phyloP scores from a whole-genome alignment of 768 basidiomycete genomes.

The Auriculariales sp. region DNA sequence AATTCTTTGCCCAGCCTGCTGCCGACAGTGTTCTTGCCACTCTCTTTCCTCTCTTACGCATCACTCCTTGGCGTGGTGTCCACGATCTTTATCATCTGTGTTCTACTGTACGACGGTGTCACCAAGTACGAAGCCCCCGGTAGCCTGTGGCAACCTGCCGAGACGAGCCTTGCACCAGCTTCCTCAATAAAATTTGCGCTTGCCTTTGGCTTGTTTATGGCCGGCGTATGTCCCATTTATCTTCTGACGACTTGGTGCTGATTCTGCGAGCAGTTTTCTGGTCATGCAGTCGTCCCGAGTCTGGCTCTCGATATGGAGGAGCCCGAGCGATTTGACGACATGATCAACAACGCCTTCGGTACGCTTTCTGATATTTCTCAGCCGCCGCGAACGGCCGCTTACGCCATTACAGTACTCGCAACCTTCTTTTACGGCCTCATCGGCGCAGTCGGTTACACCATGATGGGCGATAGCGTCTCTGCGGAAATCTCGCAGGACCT shows the following conservation, averaged over 20 bases:
- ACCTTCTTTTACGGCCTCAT: slow-evolving; percentile 45
- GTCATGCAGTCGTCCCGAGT: slow-evolving; percentile 85
- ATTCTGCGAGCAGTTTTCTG: slow-evolving; percentile 47
- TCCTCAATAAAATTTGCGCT: slow-evolving; percentile 50
- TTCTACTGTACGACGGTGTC: slow-evolving; percentile 73
- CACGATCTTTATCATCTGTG: slow-evolving; percentile 54
- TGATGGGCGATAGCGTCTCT: slow-evolving; percentile 72
- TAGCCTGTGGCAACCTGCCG: slow-evolving; percentile 60
- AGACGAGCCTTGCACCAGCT: slow-evolving; percentile 44
- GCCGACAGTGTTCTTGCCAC: slow-evolving; percentile 74
- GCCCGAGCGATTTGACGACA: slow-evolving; percentile 62
- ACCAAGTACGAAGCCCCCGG: slow-evolving; percentile 61
- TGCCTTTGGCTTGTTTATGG: slow-evolving; percentile 83
- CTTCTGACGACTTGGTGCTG: background rate
- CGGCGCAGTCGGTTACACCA: slow-evolving; percentile 73
- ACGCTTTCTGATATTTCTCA: slow-evolving; percentile 13
- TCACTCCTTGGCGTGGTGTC: slow-evolving; percentile 79
- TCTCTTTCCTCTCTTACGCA: slow-evolving; percentile 75
- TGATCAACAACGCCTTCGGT: slow-evolving; percentile 84
- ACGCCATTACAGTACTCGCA: slow-evolving; percentile 51
- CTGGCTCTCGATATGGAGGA: slow-evolving; percentile 81
- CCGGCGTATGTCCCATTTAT: slow-evolving; percentile 42
- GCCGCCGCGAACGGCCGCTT: slow-evolving; percentile 1
- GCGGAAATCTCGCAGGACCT: slow-evolving; percentile 84
- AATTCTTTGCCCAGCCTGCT: slow-evolving; percentile 37